These are phyloP conservation scores for Kokia cookei DNA, from an alignment of 441 rosid genomes.

Conservation along the genomic window DNA sequence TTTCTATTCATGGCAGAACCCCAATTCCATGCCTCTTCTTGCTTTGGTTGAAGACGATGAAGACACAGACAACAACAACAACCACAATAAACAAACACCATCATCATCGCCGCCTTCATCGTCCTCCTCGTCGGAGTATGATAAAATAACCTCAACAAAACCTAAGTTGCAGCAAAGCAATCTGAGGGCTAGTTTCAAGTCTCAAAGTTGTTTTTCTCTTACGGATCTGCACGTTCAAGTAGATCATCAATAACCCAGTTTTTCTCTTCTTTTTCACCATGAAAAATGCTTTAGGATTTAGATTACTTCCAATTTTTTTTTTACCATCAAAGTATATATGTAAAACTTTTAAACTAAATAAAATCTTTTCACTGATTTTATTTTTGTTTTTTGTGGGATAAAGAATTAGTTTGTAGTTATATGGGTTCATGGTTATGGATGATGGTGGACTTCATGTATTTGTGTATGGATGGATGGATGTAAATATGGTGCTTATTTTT, in stretches of 20 bases:
- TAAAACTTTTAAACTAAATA: background rate
- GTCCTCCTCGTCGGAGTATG: background rate
- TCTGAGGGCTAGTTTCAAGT: conserved; percentile 19
- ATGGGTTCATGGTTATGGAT: too few species aligned
- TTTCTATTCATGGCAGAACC: conserved; percentile 37
- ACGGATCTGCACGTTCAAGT: conserved; percentile 29
- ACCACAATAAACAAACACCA: background rate
- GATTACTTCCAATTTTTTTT: background rate
- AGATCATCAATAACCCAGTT: conserved; percentile 1
- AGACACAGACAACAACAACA: background rate
- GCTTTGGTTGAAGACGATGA: conserved; percentile 29
- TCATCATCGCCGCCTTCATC: background rate
- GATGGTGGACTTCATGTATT: too few species aligned
- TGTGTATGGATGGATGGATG: too few species aligned
- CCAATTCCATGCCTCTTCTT: conserved; percentile 61
- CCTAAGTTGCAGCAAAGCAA: conserved; percentile 4
- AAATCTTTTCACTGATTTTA: background rate
- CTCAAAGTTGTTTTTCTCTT: conserved; percentile 37
- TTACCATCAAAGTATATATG: background rate
- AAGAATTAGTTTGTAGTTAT: background rate
- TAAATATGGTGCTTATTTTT: too few species aligned
- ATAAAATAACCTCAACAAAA: background rate
- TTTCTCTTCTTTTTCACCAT: background rate
- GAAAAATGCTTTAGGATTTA: background rate
- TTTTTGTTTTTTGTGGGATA: background rate